Base-by-base conservation (phyloP, 2,329 filamentous ascomycete species). In the Laburnicola sp. region DNA sequence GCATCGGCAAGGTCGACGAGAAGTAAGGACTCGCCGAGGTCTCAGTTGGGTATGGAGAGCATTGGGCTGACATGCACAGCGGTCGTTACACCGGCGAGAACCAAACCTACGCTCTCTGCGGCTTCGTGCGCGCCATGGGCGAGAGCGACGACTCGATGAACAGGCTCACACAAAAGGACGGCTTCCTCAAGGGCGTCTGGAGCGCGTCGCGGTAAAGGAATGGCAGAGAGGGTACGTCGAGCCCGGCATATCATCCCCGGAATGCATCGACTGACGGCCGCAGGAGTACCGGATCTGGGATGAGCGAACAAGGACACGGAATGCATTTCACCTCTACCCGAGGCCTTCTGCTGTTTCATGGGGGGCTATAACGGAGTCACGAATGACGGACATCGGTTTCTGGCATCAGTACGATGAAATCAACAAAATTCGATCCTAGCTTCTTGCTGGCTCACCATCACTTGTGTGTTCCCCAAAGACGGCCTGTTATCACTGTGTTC, bases 131-230 rank as follows among this genome's bases (percentile, higher is more conserved):
- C 70, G 90, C 92, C 70, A 94, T 96, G 86, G 94, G 94, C 76
- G 95, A 99, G 89, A 87, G 86, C 78, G 94, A 99, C 77, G 94
- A 99, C 81, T 85, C 89, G 72, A 79, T 99, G 74, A 99, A 99
- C 88, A 84, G 94, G 74, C 84, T 99, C 74, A 84, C 92, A 67
- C 94, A 99, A 86, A 86, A 89, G 69, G 95, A 99, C 77, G 94
- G 94, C 65, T 89, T 96, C 79, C 78, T 99, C 78, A 97, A 97
- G 90, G 89, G 80, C 76, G 94, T 99, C 76, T 99, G 94, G 94
- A 89, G 85, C 80, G 88, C 85, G 64, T 78, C 74, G 70, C 74
- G 82, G 70, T 83, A 85, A 69, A 70, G 43, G 64, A 48, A 48
- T 61, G 50, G 47, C 50, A 57, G 56, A 53, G 58, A 50, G 60